Evolutionary conservation across 164 flowering plant species (phyloP).

Genomic region (Vitis rotundifolia): DNA sequence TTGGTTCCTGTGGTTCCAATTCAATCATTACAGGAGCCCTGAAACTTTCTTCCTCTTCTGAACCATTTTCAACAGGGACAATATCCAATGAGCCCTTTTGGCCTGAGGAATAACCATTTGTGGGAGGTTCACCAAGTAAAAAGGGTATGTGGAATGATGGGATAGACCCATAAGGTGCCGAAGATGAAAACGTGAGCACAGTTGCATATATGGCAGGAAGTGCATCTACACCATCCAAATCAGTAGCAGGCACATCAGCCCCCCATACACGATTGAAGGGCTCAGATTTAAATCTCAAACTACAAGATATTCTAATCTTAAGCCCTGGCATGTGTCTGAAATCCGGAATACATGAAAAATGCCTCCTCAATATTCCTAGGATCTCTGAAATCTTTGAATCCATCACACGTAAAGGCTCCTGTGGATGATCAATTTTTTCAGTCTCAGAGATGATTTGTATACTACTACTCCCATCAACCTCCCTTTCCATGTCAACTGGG

Average conservation of each 20-base stretch:
- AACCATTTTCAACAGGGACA: constrained; percentile 48
- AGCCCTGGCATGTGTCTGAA: constrained; percentile 78
- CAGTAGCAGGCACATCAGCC: constrained; percentile 25
- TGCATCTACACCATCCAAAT: constrained; percentile 38
- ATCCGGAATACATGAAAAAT: constrained; percentile 87
- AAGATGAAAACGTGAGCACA: constrained; percentile 73
- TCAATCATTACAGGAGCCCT: constrained; percentile 57
- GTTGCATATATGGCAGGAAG: constrained; percentile 87
- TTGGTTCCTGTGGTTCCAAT: constrained; percentile 85
- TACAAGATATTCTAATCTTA: constrained; percentile 67
- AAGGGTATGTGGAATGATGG: constrained; percentile 72
- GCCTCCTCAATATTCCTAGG: constrained; percentile 57
- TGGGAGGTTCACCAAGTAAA: constrained; percentile 68
- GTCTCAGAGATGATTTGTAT: constrained; percentile 23
- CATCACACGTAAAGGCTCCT: constrained; percentile 77
- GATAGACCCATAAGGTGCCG: constrained; percentile 86
- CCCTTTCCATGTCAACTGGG: constrained; percentile 28
- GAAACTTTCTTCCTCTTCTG: constrained; percentile 37
- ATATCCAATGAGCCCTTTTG: constrained; percentile 45
- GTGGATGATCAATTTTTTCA: constrained; percentile 27
- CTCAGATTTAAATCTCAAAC: constrained; percentile 67
- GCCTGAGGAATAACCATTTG: constrained; percentile 16
- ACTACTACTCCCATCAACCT: constrained; percentile 27
- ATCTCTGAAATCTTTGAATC: constrained; percentile 76
- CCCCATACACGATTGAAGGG: constrained; percentile 61